A percentile compares a stretch with the other conserved stretches of the same genome.
Evolutionary conservation across 306 rosid species (phyloP).

Genomic region (Lathyrus aphaca): DNA sequence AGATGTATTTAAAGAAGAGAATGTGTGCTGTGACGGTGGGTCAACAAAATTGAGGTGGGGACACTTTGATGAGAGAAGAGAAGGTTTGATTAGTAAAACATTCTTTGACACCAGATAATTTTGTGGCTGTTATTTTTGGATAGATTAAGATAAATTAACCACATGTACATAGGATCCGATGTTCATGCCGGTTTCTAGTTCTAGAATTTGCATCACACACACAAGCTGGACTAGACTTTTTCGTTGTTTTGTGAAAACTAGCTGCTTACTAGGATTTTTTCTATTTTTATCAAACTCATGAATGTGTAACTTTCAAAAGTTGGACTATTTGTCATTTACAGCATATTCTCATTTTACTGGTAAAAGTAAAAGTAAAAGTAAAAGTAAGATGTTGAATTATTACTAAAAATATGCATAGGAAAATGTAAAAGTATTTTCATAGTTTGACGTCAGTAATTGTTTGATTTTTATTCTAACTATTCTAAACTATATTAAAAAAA

Average conservation of each 20-base stretch:
- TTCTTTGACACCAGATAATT: neutral
- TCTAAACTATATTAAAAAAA: no score
- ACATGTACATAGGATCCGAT: neutral
- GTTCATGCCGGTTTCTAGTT: conserved; percentile 17
- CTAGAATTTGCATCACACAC: conserved; percentile 20
- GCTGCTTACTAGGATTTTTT: neutral
- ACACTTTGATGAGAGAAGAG: no score
- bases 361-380: neutral
- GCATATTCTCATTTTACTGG: neutral
- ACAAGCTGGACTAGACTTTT: conserved; percentile 1
- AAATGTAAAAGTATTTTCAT: no score
- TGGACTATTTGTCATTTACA: neutral
- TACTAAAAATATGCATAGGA: no score
- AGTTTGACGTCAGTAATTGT: no score
- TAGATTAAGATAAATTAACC: neutral
- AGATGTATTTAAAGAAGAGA: conserved; percentile 25
- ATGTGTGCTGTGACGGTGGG: conserved; percentile 11
- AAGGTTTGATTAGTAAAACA: neutral
- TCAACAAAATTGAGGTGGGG: conserved; percentile 28
- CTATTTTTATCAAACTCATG: neutral
- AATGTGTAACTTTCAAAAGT: neutral
- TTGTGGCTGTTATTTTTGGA: neutral
- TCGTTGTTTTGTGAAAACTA: neutral
- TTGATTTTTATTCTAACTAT: no score
- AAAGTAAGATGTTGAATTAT: neutral